Base-by-base conservation (phyloP, 371 early-diverging fungal species). In the Apophysomyces ossiformis region DNA sequence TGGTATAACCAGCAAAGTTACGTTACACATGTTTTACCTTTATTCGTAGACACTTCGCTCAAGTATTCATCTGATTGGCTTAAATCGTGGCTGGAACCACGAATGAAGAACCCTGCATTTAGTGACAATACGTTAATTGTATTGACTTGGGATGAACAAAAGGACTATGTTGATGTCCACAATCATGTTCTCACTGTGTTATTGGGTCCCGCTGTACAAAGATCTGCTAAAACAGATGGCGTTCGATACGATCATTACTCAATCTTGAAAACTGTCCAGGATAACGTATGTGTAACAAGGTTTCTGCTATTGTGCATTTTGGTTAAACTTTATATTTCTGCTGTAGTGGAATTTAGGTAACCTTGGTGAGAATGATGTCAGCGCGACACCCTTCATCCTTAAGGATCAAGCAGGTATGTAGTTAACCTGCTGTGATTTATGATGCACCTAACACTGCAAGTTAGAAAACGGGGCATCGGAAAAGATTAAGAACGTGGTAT, bases 131-230 rank as follows among this genome's bases (percentile, higher is more conserved):
- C 82, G 7, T 60, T 84, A 35, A 74, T 85, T 43, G 57, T 84
- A 35, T 16, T 87, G 36, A 82, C 80, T 13, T 87, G 76, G 61
- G 85, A 85, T 58, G 87, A 81, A 69, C 38, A 58, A 26, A 60
- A 60, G 9, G 65, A 67, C 15, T 50, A 57, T 64, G 15, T 62
- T 8, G 50, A 64, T 43, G 57, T 68, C 57, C 56, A 61, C 36
- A 81, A 81, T 67, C 68, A 73, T 16, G 77, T 81, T 46, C 66
- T 41, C 36, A 70, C 81, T 13, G 32, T 72, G 21, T 63, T 81
- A 15, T 61, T 81, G 32, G 81, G 81, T 15, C 73, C 72, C 47
- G 71, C 63, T 37, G 77, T 81, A 37, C 61, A 69, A 18, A 56
- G 60, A 18, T 47, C 60, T 26, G 36, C 41, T 7, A 38, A 38